Percentiles rank a stretch among this genome's conserved stretches.
phyloP scores from a whole-genome alignment of 2,329 filamentous ascomycete species.

The Sclerotinia minor region DNA sequence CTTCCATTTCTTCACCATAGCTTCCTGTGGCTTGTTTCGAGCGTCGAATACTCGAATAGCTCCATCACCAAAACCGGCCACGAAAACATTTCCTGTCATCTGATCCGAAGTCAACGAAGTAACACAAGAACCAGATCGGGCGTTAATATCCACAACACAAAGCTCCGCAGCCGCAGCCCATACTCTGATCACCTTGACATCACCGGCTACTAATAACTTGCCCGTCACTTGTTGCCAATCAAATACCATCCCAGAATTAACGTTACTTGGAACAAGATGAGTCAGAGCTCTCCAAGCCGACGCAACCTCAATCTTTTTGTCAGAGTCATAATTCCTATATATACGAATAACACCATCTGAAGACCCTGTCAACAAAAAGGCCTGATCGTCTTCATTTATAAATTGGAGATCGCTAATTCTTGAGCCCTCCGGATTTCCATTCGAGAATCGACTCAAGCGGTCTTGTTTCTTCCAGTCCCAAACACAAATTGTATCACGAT shows the following conservation, averaged over 20 bases:
- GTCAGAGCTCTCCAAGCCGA: conserved; percentile 90
- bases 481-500: conserved; percentile 83
- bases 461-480: conserved; percentile 89
- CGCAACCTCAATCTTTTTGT: conserved; percentile 76
- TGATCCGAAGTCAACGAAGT: conserved; percentile 96
- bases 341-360: conserved; percentile 93
- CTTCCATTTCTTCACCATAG: conserved; percentile 96
- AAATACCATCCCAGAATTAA: conserved; percentile 93
- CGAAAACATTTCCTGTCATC: conserved; percentile 94
- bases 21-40: conserved; percentile 76
- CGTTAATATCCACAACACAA: conserved; percentile 90
- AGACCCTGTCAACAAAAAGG: conserved; percentile 89
- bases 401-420: conserved; percentile 94
- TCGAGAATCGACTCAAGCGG: conserved; percentile 82
- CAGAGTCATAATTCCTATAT: conserved; percentile 86
- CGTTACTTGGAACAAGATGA: conserved; percentile 89
- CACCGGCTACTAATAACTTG: conserved; percentile 89
- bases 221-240: conserved; percentile 99
- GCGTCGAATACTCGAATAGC: conserved; percentile 94
- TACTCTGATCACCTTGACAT: conserved; percentile 91
- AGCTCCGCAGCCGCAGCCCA: conserved; percentile 96
- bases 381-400: conserved; percentile 98
- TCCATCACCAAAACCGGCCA: conserved; percentile 94
- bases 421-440: conserved; percentile 87
- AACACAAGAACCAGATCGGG: conserved; percentile 90